Evolutionary conservation across 1,139 yeast genomes (phyloP).

Genomic region (Zhuliangozyma parablackwelliae): DNA sequence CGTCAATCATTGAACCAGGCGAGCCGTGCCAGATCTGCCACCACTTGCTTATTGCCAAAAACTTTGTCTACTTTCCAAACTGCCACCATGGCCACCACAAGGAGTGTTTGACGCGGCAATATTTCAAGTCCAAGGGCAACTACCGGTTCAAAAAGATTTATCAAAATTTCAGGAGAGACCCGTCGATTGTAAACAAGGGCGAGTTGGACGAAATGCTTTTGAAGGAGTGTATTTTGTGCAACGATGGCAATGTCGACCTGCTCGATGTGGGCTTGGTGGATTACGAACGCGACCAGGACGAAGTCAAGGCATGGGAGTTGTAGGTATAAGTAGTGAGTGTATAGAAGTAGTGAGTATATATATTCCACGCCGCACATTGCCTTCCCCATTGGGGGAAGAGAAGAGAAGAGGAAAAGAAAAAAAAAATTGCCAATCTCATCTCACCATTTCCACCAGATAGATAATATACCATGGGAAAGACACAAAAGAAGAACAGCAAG

Average conservation of each 20-base stretch:
- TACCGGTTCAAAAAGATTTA: slow-evolving; percentile 62
- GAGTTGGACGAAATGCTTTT: slow-evolving; percentile 60
- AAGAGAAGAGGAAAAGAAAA: too few species aligned
- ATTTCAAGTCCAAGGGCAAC: slow-evolving; percentile 59
- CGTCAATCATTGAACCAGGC: slow-evolving; percentile 67
- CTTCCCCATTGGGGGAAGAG: too few species aligned
- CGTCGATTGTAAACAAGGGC: slow-evolving; percentile 23
- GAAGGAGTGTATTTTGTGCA: slow-evolving; percentile 75
- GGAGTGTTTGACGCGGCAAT: slow-evolving; percentile 68
- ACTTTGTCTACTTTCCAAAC: slow-evolving; percentile 74
- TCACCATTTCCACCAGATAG: too few species aligned
- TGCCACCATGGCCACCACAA: slow-evolving; percentile 89
- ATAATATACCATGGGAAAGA: slow-evolving; percentile 65
- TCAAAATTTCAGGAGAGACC: slow-evolving; percentile 47
- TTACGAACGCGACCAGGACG: slow-evolving; percentile 7
- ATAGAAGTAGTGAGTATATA: too few species aligned
- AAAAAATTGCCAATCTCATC: too few species aligned
- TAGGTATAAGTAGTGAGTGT: not conserved
- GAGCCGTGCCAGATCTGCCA: slow-evolving; percentile 75
- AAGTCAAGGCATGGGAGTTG: slow-evolving; percentile 7
- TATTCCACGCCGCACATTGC: too few species aligned
- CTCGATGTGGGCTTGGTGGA: slow-evolving; percentile 52
- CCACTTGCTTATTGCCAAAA: slow-evolving; percentile 63
- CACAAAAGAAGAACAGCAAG: slow-evolving; percentile 94
- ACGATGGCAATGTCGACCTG: slow-evolving; percentile 66